phyloP scores from a whole-genome alignment of 2,329 filamentous ascomycete species.

The Fragosphaeria purpurea region DNA sequence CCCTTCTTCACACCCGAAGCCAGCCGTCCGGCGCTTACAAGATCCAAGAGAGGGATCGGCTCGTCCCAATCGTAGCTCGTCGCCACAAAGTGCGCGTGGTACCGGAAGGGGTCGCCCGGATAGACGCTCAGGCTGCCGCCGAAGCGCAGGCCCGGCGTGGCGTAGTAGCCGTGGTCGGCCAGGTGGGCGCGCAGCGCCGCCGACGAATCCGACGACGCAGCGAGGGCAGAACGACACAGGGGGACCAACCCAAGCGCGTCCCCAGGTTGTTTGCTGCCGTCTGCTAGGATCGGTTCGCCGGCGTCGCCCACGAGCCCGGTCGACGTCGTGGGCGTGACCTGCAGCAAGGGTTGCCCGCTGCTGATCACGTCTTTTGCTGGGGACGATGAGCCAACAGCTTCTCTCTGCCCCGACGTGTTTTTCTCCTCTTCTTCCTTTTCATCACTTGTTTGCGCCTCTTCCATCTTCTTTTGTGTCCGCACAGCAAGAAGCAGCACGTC shows the following conservation, averaged over 20 bases:
- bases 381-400: background rate
- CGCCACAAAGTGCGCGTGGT: constrained; percentile 89
- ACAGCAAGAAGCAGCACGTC: constrained; percentile 1
- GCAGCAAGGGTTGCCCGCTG: constrained; percentile 9
- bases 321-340: constrained; percentile 32
- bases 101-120: constrained; percentile 86
- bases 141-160: constrained; percentile 86
- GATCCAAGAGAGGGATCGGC: constrained; percentile 70
- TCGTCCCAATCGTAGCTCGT: constrained; percentile 82
- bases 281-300: background rate
- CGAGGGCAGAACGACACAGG: background rate
- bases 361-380: background rate
- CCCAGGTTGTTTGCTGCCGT: too few relatives aligned
- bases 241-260: too few relatives aligned
- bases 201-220: constrained; percentile 2
- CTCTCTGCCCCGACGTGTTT: background rate
- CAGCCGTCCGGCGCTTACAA: constrained; percentile 76
- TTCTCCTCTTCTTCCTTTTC: background rate
- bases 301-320: constrained; percentile 18
- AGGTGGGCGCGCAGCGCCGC: constrained; percentile 66
- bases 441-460: background rate
- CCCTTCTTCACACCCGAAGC: constrained; percentile 96
- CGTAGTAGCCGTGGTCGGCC: constrained; percentile 70
- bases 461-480: background rate
- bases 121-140: constrained; percentile 93